phyloP scores from a whole-genome alignment of 1,139 yeast genomes.

The Sugiyamaella grinbergsii region DNA sequence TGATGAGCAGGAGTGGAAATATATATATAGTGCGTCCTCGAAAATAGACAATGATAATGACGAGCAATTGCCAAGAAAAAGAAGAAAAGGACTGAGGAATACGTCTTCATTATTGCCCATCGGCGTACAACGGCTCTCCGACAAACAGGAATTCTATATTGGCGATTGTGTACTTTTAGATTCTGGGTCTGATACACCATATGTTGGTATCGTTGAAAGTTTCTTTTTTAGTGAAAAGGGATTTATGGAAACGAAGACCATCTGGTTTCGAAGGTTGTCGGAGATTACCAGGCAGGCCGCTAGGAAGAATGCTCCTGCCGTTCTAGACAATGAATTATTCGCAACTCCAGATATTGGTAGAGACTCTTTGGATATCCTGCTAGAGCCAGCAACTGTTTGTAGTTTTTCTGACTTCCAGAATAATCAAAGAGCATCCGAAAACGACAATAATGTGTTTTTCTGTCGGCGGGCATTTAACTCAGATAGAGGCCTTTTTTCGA shows the following conservation, averaged over 20 bases:
- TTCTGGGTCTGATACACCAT: constrained; percentile 27
- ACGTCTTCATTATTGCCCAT: constrained; percentile 21
- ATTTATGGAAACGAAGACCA: constrained; percentile 25
- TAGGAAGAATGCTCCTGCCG: constrained; percentile 14
- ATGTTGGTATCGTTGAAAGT: constrained; percentile 29
- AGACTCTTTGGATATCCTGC: constrained; percentile 28
- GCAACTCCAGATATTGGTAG: constrained; percentile 29
- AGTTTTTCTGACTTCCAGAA: constrained; percentile 17
- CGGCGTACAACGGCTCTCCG: constrained; percentile 26
- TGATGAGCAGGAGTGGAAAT: constrained; percentile 13
- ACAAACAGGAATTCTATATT: constrained; percentile 24
- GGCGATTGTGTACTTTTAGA: constrained; percentile 33
- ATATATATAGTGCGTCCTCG: constrained; percentile 2
- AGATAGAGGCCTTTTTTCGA: constrained; percentile 16
- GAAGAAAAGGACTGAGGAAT: constrained; percentile 16
- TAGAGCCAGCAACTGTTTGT: constrained; percentile 27
- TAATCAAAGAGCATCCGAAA: constrained; percentile 7
- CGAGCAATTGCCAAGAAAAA: constrained; percentile 10
- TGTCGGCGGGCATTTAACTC: constrained; percentile 25
- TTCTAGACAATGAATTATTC: constrained; percentile 26
- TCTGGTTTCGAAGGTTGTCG: constrained; percentile 29
- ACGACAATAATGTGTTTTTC: constrained; percentile 14
- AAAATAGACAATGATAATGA: neutral
- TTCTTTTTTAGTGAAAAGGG: constrained; percentile 28
- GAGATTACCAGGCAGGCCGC: constrained; percentile 23